These are phyloP conservation scores for Penicillium sumatraense DNA, from an alignment of 2,329 filamentous ascomycete species.

Conservation along the genomic window DNA sequence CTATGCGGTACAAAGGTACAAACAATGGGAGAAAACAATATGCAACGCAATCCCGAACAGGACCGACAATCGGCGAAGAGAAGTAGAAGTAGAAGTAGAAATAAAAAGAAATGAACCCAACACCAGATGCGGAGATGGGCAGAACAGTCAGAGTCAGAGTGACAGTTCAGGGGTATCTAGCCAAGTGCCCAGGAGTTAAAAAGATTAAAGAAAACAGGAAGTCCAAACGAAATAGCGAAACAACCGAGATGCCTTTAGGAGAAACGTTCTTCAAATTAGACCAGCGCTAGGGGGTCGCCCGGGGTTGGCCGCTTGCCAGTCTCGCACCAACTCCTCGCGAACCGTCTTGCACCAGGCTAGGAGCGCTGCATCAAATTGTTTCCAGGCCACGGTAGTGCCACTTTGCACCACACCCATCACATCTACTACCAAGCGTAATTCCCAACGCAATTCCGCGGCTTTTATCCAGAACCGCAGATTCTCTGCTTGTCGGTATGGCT, in stretches of 20 bases:
- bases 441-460: conserved; percentile 92
- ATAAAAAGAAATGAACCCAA: conserved; percentile 6
- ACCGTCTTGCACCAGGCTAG: conserved; percentile 82
- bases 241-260: conserved; percentile 16
- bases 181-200: conserved; percentile 30
- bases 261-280: conserved; percentile 22
- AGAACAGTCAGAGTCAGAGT: conserved; percentile 20
- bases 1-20: conserved; percentile 3
- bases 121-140: conserved; percentile 21
- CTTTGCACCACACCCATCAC: conserved; percentile 85
- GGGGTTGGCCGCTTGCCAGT: conserved; percentile 59
- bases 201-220: conserved; percentile 25
- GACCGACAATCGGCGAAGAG: conserved; percentile 6
- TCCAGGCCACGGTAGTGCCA: conserved; percentile 69
- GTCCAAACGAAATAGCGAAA: conserved; percentile 19
- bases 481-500: conserved; percentile 91
- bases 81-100: conserved; percentile 11
- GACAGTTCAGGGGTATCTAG: conserved; percentile 34
- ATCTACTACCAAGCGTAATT: conserved; percentile 80
- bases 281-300: conserved; percentile 29
- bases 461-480: conserved; percentile 97
- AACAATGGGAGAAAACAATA: conserved; percentile 9
- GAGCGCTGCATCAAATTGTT: conserved; percentile 80
- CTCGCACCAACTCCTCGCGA: conserved; percentile 78
- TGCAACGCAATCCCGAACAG: conserved; percentile 21